These are phyloP conservation scores for Aspergillus uvarum DNA, from an alignment of 2,329 filamentous ascomycete genomes.

Conservation along the genomic window DNA sequence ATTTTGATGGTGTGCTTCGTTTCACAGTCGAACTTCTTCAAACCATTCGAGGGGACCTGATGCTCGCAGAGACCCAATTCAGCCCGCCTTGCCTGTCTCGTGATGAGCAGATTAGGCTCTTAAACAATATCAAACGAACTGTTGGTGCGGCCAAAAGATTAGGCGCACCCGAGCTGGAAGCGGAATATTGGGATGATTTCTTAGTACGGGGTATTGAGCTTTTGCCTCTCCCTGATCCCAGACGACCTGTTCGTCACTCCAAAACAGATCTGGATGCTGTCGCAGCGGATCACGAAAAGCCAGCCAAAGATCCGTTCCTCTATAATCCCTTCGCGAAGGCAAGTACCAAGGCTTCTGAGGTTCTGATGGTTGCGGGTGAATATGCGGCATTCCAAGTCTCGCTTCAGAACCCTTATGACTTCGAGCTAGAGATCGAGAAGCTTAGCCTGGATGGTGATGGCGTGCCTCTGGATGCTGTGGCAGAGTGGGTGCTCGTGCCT, in stretches of 20 bases:
- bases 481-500: conserved; percentile 68
- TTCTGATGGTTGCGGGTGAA: conserved; percentile 76
- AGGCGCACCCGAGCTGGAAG: conserved; percentile 67
- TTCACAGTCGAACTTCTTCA: conserved; percentile 83
- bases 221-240: conserved; percentile 59
- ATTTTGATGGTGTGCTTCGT: conserved; percentile 84
- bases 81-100: conserved; percentile 67
- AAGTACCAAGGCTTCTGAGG: conserved; percentile 57
- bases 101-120: conserved; percentile 83
- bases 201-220: conserved; percentile 75
- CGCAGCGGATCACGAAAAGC: conserved; percentile 39
- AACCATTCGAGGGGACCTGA: conserved; percentile 72
- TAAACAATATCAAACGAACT: conserved; percentile 82
- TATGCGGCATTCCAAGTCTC: conserved; percentile 74
- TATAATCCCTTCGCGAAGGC: conserved; percentile 88
- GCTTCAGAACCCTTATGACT: conserved; percentile 90
- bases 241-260: conserved; percentile 65
- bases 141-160: conserved; percentile 73
- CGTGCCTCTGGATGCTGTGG: conserved; percentile 65
- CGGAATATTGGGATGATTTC: conserved; percentile 97
- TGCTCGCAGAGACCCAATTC: conserved; percentile 67
- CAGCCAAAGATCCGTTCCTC: conserved; percentile 74
- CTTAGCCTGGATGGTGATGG: conserved; percentile 74
- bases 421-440: conserved; percentile 85
- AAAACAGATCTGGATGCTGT: conserved; percentile 52